Evolutionary conservation across 768 basidiomycete genomes (phyloP).

Genomic region (Amanita polypyramis): DNA sequence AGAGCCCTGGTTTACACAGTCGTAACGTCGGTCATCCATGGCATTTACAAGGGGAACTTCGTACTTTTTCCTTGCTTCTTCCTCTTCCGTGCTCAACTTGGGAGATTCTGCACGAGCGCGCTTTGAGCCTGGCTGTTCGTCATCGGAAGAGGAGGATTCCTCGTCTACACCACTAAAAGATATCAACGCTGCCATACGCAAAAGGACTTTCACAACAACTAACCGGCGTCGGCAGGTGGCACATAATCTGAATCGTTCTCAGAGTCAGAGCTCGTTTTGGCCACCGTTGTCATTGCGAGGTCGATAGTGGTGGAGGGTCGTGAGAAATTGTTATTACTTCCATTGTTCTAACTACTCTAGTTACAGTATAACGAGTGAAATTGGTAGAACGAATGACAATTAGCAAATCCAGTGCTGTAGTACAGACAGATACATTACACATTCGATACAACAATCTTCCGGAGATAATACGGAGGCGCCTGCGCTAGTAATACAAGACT

Average conservation of each 20-base stretch:
- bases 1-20: constrained; percentile 32
- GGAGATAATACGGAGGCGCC: background rate
- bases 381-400: background rate
- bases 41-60: constrained; percentile 3
- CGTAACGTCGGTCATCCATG: constrained; percentile 1
- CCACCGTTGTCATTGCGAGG: background rate
- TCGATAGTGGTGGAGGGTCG: background rate
- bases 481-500: background rate
- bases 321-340: no score
- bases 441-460: background rate
- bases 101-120: constrained; percentile 20
- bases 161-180: constrained; percentile 17
- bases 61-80: constrained; percentile 35
- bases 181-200: background rate
- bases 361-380: background rate
- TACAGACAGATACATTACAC: background rate
- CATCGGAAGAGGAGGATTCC: constrained; percentile 28
- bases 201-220: background rate
- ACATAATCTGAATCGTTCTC: constrained; percentile 68
- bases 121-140: constrained; percentile 21
- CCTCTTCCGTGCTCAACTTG: constrained; percentile 22
- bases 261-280: constrained; percentile 35
- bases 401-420: background rate
- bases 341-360: no score
- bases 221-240: constrained; percentile 36